phyloP scores from a whole-genome alignment of 768 basidiomycete species.

The Pleurotus citrinopileatus region DNA sequence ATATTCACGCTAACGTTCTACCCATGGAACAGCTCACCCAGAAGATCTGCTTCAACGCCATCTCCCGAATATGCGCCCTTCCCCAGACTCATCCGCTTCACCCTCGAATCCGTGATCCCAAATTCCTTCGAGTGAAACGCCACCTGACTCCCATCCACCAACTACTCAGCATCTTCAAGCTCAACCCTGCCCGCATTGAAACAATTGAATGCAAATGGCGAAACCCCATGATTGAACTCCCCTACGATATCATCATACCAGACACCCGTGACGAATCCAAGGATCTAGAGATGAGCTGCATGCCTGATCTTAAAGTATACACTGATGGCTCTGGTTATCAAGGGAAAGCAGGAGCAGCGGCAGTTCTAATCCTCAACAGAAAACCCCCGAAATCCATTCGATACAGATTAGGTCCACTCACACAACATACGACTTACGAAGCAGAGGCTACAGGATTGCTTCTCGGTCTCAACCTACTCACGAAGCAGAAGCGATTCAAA shows the following conservation, averaged over 20 bases:
- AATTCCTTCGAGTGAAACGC: too few relatives aligned
- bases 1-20: too few relatives aligned
- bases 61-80: too few relatives aligned
- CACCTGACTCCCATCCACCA: too few relatives aligned
- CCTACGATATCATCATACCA: background rate
- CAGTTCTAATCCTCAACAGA: background rate
- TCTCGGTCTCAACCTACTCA: background rate
- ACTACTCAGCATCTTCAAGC: too few relatives aligned
- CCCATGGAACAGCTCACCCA: too few relatives aligned
- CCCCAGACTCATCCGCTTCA: too few relatives aligned
- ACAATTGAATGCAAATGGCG: too few relatives aligned
- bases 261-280: background rate
- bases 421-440: background rate
- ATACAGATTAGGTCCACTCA: background rate
- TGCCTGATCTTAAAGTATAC: background rate
- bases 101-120: too few relatives aligned
- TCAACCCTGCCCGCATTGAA: too few relatives aligned
- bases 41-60: too few relatives aligned
- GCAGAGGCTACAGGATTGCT: background rate
- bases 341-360: background rate
- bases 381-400: background rate
- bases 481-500: background rate
- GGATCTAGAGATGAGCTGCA: background rate
- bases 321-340: background rate
- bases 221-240: too few relatives aligned